A percentile compares a stretch with the other conserved stretches of the same genome.
These are phyloP conservation scores for Rhodotorula mucilaginosa DNA, from an alignment of 1,284 basidiomycete genomes.

Conservation along the genomic window DNA sequence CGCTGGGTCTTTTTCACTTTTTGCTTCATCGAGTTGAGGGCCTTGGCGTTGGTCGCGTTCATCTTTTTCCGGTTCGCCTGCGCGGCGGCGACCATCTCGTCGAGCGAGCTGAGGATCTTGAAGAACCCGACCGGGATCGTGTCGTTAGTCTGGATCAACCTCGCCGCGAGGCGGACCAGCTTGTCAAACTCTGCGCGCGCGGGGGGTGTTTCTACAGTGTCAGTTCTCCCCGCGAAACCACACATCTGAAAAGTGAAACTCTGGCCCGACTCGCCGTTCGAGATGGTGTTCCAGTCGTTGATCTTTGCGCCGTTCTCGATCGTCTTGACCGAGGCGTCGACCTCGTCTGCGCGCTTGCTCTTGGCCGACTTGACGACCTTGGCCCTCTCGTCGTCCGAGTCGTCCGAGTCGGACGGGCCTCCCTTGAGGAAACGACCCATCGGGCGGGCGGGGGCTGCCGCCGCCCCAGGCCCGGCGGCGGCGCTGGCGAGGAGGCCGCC, in stretches of 20 bases:
- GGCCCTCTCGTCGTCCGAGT: constrained; percentile 63
- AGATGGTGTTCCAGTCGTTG: constrained; percentile 93
- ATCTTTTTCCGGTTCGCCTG: constrained; percentile 83
- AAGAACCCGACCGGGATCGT: constrained; percentile 86
- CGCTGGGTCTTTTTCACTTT: constrained; percentile 88
- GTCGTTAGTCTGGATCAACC: constrained; percentile 64
- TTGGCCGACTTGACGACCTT: constrained; percentile 78
- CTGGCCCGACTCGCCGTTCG: constrained; percentile 71
- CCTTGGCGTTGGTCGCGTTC: constrained; percentile 91
- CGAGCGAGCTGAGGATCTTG: constrained; percentile 71
- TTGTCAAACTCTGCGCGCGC: constrained; percentile 83
- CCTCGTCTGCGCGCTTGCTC: constrained; percentile 82
- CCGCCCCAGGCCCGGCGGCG: constrained; percentile 41
- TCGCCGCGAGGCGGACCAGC: constrained; percentile 81
- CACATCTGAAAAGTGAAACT: no score
- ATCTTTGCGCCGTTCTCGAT: constrained; percentile 96
- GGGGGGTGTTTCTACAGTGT: not conserved
- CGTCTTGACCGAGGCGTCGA: constrained; percentile 79
- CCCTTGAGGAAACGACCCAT: constrained; percentile 54
- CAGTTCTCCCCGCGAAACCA: no score
- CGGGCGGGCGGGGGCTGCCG: constrained; percentile 50
- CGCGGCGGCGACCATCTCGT: constrained; percentile 70
- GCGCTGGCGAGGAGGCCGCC: no score
- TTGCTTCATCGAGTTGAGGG: constrained; percentile 94
- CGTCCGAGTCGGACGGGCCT: constrained; percentile 57